Evolutionary conservation across 495 filamentous ascomycete genomes (phyloP), one percentile per base, ranked within the genome.

Genomic region (Xylaria castorea): DNA sequence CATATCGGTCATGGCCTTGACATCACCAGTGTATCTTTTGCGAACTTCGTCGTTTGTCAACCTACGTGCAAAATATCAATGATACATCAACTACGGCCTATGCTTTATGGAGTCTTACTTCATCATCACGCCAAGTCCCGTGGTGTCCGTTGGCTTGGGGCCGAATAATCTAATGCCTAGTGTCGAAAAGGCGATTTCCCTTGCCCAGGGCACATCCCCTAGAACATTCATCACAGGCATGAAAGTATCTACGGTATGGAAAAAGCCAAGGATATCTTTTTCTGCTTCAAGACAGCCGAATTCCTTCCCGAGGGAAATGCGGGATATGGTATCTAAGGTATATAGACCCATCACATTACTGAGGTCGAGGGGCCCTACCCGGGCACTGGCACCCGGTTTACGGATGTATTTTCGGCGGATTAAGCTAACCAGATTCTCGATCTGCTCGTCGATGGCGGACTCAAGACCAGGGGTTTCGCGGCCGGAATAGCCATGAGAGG

Each of bases 301-400:
- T 1, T 90, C 84, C 42, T 85, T 80, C 16, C 90, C 90, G 75
- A 91, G 91, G 11, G 87, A 89, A 44, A 92, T 81, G 73, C 91
- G 87, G 14, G 86, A 87, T 68, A 93, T 89, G 2, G 90, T 84
- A 73, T 93, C 92, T 73, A 91, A 87, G 7, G 89, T 87, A 76
- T 89, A 86, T 66, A 76, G 81, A 58, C 77, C 74, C 73, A 83
- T 81, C 58, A 79, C 76, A 34, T 61, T 79, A 2, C 76, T 82
- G 8, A 87, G 76, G 69, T 89, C 85, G 12, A 88, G 22, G 1
- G 69, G 73, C 3, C 44, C 14, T 27, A 71, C 78, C 8, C 76
- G 61, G 8, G 68, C 36, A 2, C 9, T n/a, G 6, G 27, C 25
- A 3, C 27, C 75, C 11, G 73, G 73, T 16, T 71, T 71, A 30